These are phyloP conservation scores for Volvariella volvacea DNA, from an alignment of 1,284 basidiomycete species.

Conservation along the genomic window DNA sequence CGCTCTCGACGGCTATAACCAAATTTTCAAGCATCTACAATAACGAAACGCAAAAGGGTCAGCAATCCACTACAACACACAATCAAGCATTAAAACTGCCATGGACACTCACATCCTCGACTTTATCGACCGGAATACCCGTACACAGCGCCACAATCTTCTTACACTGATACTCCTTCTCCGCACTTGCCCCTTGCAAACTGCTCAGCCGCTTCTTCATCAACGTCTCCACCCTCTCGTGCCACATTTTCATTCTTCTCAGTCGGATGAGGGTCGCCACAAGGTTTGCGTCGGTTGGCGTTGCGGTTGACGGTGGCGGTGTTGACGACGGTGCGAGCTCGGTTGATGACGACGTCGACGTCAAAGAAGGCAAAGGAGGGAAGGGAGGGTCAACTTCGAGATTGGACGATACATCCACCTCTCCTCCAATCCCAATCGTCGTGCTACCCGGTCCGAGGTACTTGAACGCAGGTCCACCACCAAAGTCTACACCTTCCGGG, in stretches of 20 bases:
- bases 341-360: no score
- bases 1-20: conserved; percentile 84
- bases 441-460: conserved; percentile 61
- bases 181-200: conserved; percentile 74
- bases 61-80: neutral
- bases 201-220: conserved; percentile 64
- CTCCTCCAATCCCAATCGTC: conserved; percentile 45
- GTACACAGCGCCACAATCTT: conserved; percentile 89
- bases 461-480: conserved; percentile 44
- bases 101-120: conserved; percentile 83
- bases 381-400: conserved; percentile 57
- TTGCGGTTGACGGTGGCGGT: no score
- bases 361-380: no score
- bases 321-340: no score
- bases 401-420: conserved; percentile 52
- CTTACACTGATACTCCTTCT: conserved; percentile 86
- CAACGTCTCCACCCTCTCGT: conserved; percentile 69
- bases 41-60: conserved; percentile 12
- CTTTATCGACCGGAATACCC: conserved; percentile 79
- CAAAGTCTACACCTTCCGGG: no score
- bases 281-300: conserved; percentile 54
- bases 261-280: conserved; percentile 60
- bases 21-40: conserved; percentile 82
- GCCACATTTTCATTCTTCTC: conserved; percentile 76
- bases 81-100: no score